These are phyloP conservation scores for Eucalyptus melliodora DNA, from an alignment of 345 rosid species.

Conservation along the genomic window DNA sequence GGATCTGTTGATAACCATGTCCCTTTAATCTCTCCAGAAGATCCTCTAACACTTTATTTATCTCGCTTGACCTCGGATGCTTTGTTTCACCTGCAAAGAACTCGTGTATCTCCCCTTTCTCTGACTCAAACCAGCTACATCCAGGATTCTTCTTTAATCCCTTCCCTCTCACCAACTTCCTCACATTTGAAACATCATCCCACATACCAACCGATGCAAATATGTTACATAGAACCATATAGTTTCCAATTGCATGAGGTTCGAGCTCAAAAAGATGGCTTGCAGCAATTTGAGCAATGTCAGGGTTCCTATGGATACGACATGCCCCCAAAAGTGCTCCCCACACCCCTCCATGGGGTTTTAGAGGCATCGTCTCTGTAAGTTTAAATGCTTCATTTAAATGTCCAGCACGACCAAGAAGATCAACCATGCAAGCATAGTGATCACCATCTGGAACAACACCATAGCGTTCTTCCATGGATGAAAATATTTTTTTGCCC, in stretches of 20 bases:
- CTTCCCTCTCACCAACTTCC: conserved; percentile 37
- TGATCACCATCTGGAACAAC: conserved; percentile 52
- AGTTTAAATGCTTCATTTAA: conserved; percentile 61
- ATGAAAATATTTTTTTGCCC: conserved; percentile 41
- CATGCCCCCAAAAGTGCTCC: conserved; percentile 92
- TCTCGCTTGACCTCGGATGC: conserved; percentile 42
- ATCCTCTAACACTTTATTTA: conserved; percentile 32
- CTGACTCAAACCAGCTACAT: conserved; percentile 57
- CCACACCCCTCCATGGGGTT: conserved; percentile 68
- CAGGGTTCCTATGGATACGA: conserved; percentile 43
- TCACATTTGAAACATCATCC: conserved; percentile 29
- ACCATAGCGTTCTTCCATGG: conserved; percentile 42
- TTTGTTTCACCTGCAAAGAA: conserved; percentile 53
- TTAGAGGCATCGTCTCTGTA: conserved; percentile 35
- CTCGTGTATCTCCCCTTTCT: conserved; percentile 46
- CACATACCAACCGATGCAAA: conserved; percentile 55
- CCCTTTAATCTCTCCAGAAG: conserved; percentile 26
- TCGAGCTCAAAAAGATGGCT: conserved; percentile 53
- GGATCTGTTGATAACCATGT: conserved; percentile 40
- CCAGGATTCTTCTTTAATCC: conserved; percentile 71
- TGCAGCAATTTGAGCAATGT: conserved; percentile 60
- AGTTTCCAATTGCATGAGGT: conserved; percentile 58
- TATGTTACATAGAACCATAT: conserved; percentile 48
- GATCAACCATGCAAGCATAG: conserved; percentile 76
- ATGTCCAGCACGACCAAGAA: conserved; percentile 66